These are phyloP conservation scores for Leishmania braziliensis DNA, from an alignment of 208 protist species.

Conservation along the genomic window DNA sequence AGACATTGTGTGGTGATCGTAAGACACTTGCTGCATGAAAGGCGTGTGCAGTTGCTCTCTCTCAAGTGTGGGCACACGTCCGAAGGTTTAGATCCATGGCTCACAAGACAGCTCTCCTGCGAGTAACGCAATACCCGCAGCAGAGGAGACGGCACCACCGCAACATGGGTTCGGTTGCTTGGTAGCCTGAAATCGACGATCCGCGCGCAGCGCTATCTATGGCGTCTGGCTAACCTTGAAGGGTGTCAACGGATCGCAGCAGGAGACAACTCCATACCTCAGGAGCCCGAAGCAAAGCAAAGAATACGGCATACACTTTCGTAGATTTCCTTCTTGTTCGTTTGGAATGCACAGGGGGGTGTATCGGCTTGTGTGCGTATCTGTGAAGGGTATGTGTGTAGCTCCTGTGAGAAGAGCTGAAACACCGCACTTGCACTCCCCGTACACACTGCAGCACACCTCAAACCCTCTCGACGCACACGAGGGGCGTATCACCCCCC, in stretches of 20 bases:
- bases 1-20: neutral
- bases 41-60: neutral
- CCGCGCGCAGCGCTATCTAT: neutral
- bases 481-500: neutral
- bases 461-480: neutral
- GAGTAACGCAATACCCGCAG: neutral
- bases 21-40: neutral
- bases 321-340: conserved; percentile 3
- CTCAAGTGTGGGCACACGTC: neutral
- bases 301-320: neutral
- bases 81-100: neutral
- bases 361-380: neutral
- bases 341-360: neutral
- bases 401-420: neutral
- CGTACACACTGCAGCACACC: neutral
- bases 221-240: neutral
- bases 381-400: neutral
- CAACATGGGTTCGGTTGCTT: neutral
- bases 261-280: neutral
- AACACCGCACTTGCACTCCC: neutral
- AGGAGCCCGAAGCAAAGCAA: neutral
- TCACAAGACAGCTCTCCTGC: neutral
- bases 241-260: neutral
- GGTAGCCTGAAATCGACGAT: neutral
- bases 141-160: neutral